Evolutionary conservation across 176 grass and related monocot species (phyloP).

Genomic region (Panicum miliaceum): DNA sequence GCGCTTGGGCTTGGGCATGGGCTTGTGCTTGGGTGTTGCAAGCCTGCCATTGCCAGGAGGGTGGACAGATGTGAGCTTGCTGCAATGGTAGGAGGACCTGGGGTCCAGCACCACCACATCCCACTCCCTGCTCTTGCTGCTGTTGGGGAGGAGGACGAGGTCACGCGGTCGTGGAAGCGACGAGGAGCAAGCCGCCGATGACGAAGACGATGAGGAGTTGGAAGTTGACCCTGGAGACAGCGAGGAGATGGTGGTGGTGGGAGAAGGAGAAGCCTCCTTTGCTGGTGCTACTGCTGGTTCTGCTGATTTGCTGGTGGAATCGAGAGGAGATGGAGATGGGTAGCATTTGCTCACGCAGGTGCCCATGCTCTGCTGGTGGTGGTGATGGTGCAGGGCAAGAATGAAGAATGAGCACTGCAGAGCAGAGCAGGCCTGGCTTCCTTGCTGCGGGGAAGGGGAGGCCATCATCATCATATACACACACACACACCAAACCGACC

Average conservation of each 20-base stretch:
- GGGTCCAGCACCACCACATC: constrained; percentile 33
- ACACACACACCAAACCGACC: too few species aligned
- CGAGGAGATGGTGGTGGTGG: neutral
- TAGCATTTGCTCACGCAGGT: constrained; percentile 40
- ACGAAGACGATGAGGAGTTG: constrained; percentile 5
- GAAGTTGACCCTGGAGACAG: too few species aligned
- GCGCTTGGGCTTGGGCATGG: too few species aligned
- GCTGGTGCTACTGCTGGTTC: neutral
- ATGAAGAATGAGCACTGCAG: too few species aligned
- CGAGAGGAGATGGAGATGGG: neutral
- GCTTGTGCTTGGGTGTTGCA: too few species aligned
- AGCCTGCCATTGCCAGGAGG: too few species aligned
- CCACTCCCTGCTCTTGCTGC: neutral
- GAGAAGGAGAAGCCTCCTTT: too few species aligned
- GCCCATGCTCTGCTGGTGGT: neutral
- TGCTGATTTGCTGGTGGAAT: neutral
- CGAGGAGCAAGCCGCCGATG: neutral
- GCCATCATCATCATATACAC: too few species aligned
- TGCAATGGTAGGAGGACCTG: too few species aligned
- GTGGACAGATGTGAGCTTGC: too few species aligned
- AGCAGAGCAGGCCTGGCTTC: too few species aligned
- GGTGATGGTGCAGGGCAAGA: neutral
- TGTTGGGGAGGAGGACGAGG: neutral
- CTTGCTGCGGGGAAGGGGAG: too few species aligned
- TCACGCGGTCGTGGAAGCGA: neutral